These are phyloP conservation scores for Citrus sp. DNA, from an alignment of 345 rosid species.

Conservation along the genomic window DNA sequence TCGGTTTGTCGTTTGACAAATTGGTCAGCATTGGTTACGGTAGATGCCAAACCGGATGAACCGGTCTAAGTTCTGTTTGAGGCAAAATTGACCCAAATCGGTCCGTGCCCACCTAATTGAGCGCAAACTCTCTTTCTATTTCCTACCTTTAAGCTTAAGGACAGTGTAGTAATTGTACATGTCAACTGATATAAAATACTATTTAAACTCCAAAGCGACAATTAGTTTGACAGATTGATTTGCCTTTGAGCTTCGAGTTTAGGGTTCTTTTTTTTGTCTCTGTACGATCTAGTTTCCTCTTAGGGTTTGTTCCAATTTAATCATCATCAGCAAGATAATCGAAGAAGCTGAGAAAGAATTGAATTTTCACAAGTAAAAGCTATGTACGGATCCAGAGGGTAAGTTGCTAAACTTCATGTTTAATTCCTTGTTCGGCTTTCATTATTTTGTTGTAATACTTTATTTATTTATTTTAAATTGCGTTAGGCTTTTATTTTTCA, in stretches of 20 bases:
- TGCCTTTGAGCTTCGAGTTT: neutral
- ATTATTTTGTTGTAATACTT: neutral
- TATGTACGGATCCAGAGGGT: constrained; percentile 62
- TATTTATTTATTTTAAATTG: neutral
- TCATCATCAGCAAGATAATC: neutral
- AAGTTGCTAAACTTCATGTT: constrained; percentile 14
- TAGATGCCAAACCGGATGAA: no score
- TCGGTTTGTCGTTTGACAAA: no score
- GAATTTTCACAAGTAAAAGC: neutral
- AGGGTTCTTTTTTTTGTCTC: neutral
- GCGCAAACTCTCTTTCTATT: neutral
- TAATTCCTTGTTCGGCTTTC: neutral
- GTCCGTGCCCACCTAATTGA: neutral
- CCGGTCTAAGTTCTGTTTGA: no score
- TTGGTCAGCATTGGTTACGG: no score
- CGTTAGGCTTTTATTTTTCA: neutral
- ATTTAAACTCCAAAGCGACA: neutral
- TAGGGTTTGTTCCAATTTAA: neutral
- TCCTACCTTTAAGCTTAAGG: neutral
- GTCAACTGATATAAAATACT: neutral
- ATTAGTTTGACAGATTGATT: neutral
- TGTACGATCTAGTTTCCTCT: neutral
- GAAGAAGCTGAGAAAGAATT: neutral
- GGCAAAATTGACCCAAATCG: no score
- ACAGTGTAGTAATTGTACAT: neutral